Evolutionary conservation across 331 rosid species (phyloP), one percentile per base, ranked within the genome.

Genomic region (Spiraea crenata): DNA sequence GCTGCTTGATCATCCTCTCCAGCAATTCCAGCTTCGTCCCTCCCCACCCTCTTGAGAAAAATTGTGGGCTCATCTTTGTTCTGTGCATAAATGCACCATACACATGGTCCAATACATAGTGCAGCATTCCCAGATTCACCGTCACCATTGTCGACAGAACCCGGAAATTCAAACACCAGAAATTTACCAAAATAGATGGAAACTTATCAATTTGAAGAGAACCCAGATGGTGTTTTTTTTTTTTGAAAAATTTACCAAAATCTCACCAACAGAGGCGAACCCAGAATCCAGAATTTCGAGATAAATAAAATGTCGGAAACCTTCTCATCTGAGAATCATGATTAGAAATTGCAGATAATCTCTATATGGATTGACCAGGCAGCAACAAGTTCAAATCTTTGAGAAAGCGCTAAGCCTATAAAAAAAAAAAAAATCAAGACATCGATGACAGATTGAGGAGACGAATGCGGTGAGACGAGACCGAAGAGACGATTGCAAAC

Each of bases 31-130:
- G 98, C 72, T 87, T 89, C 2, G 90, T n/a, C 13, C 98, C 98
- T 16, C 97, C 98, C 98, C 98, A 93, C 69, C 97, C 98, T 68
- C 86, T 48, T 3, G 98, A 90, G 61, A 93, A 93, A 60, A 93
- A 93, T 3, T 83, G 92, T 3, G 98, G 91, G 76, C 89, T 90
- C 11, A 93, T 79, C 80, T 78, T 93, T 11, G 96, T 80, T 62
- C 99, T 78, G 87, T 93, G 91, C 96, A 93, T 75, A 62, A 91
- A 93, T 63, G 99, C 97, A 49, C 99, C 97, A 50, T 93, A 89
- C 1, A 93, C 80, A 54, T 93, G 98, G 77, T 93, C 97, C 82
- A 93, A 68, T 16, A 90, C 95, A 82, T 87, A 87, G 79, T 93
- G 97, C 56, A 93, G 92, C 86, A 82, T 76, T 54, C 99, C 97